phyloP scores from a whole-genome alignment of 495 filamentous ascomycete genomes.

The Neurospora hispaniola region DNA sequence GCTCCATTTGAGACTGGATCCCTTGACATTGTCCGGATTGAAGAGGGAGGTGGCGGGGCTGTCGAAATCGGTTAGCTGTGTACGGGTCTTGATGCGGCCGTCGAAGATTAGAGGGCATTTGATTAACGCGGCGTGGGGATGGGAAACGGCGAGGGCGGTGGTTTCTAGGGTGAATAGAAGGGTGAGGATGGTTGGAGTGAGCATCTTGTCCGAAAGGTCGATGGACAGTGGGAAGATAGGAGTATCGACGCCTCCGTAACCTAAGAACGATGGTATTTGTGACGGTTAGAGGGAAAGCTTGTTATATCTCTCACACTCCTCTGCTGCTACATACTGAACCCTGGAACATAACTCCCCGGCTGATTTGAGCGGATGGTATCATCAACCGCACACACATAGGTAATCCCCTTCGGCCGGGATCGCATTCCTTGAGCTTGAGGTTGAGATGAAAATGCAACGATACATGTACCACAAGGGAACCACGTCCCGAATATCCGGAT shows the following conservation, averaged over 20 bases:
- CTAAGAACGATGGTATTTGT: too few species aligned
- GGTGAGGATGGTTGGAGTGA: background rate
- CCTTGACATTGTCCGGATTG: slow-evolving; percentile 39
- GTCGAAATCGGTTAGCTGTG: slow-evolving; percentile 31
- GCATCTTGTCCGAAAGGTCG: background rate
- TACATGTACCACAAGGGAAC: background rate
- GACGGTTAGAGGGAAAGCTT: background rate
- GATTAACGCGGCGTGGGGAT: slow-evolving; percentile 1
- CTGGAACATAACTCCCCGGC: background rate
- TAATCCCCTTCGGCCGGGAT: background rate
- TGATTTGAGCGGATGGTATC: background rate
- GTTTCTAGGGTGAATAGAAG: slow-evolving; percentile 2
- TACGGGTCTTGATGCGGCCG: slow-evolving; percentile 27
- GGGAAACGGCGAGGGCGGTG: background rate
- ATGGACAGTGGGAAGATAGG: too few species aligned
- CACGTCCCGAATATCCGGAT: background rate
- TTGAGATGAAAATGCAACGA: background rate
- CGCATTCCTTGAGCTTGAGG: background rate
- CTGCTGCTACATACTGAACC: background rate
- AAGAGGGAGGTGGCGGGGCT: slow-evolving; percentile 29
- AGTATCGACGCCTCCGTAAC: too few species aligned
- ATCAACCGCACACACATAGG: background rate
- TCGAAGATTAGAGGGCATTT: slow-evolving; percentile 37
- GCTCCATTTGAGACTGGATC: slow-evolving; percentile 33
- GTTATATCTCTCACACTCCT: background rate